Evolutionary conservation across 2,329 filamentous ascomycete species (phyloP).

Genomic region (Coleophoma cylindrospora): DNA sequence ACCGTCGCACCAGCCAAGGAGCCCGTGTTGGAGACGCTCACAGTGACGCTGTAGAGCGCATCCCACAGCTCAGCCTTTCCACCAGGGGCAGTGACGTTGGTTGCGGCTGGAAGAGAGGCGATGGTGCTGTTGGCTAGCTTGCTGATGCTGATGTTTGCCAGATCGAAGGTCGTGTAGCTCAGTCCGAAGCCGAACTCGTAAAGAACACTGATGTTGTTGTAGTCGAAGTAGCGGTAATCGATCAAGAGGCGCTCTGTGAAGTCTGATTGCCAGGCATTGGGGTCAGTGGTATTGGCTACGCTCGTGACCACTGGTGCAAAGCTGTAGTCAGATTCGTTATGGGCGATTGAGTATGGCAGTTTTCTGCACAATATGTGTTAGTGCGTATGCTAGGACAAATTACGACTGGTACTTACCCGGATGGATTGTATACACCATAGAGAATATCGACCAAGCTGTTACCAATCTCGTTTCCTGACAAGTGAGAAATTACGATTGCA

Average conservation of each 20-base stretch:
- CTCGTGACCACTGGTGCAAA: slow-evolving; percentile 31
- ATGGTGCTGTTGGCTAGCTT: slow-evolving; percentile 35
- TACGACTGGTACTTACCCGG: slow-evolving; percentile 36
- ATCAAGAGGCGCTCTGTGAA: slow-evolving; percentile 42
- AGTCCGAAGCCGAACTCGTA: slow-evolving; percentile 39
- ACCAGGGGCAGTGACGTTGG: slow-evolving; percentile 45
- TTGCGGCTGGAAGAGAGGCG: slow-evolving; percentile 47
- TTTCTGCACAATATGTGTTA: slow-evolving; percentile 36
- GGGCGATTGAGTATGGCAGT: slow-evolving; percentile 50
- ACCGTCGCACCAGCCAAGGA: slow-evolving; percentile 19
- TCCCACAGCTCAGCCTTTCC: slow-evolving; percentile 52
- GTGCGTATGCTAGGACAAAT: slow-evolving; percentile 46
- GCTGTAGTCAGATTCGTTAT: slow-evolving; percentile 45
- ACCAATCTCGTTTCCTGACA: slow-evolving; percentile 55
- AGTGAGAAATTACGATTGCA: slow-evolving; percentile 50
- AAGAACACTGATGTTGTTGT: slow-evolving; percentile 20
- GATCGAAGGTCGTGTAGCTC: slow-evolving; percentile 48
- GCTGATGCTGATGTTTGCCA: slow-evolving; percentile 34
- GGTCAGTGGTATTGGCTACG: slow-evolving; percentile 31
- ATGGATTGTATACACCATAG: slow-evolving; percentile 52
- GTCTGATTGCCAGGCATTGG: slow-evolving; percentile 34
- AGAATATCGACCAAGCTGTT: slow-evolving; percentile 54
- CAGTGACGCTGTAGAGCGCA: slow-evolving; percentile 38
- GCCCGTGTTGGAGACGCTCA: slow-evolving; percentile 45
- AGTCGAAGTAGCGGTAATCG: slow-evolving; percentile 45